Percentiles rank a stretch among this genome's conserved stretches.
Conservation (phyloP, 495 filamentous ascomycete species). For the Patellaria atrata region DNA sequence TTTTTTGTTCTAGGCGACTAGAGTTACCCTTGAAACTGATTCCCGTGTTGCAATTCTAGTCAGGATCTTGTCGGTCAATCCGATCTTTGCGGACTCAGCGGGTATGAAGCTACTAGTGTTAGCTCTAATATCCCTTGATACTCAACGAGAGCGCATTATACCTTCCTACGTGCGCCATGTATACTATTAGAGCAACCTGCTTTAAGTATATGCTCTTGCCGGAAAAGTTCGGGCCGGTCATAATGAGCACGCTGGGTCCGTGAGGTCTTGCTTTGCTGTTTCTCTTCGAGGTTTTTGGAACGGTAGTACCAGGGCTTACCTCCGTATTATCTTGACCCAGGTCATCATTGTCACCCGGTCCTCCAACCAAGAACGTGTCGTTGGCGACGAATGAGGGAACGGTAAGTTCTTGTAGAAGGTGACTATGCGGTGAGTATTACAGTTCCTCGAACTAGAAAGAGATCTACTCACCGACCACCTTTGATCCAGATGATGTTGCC, state of each 20-base stretch:
- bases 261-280: not conserved
- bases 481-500: constrained; percentile 64
- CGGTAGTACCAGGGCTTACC: not conserved
- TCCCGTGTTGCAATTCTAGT: constrained; percentile 80
- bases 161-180: constrained; percentile 82
- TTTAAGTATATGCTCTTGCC: constrained; percentile 96
- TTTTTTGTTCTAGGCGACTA: too few species aligned
- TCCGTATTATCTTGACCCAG: constrained; percentile 2
- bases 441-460: not conserved
- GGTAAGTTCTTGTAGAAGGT: constrained; percentile 78
- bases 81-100: constrained; percentile 61
- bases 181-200: constrained; percentile 86
- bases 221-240: constrained; percentile 93
- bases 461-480: constrained; percentile 52
- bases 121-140: not conserved
- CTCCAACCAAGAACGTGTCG: constrained; percentile 56
- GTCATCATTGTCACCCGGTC: constrained; percentile 29
- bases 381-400: constrained; percentile 82
- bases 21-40: constrained; percentile 54
- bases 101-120: constrained; percentile 54
- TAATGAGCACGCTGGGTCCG: constrained; percentile 57
- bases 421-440: constrained; percentile 30
- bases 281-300: not conserved
- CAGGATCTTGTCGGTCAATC: constrained; percentile 84
- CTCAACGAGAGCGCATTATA: constrained; percentile 12